Percentiles rank a stretch among this genome's conserved stretches.
phyloP scores from a whole-genome alignment of 2,329 filamentous ascomycete genomes.

The Fusarium nurragi region DNA sequence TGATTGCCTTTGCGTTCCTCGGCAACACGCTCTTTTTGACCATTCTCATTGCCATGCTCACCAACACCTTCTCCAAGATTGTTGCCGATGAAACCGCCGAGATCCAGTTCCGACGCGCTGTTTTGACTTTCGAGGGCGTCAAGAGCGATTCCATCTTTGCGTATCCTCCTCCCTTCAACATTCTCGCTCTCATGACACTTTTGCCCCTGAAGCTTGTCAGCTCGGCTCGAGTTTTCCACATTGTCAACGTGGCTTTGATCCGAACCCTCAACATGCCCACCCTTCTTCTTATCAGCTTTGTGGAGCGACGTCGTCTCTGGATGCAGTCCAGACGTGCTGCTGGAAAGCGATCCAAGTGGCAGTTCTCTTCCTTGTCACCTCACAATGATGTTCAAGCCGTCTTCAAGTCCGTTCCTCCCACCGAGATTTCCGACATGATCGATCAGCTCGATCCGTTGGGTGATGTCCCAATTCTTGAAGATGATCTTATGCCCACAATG shows the following conservation, averaged over 20 bases:
- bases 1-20: constrained; percentile 77
- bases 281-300: constrained; percentile 67
- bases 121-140: constrained; percentile 78
- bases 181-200: constrained; percentile 69
- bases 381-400: constrained; percentile 69
- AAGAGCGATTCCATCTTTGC: constrained; percentile 77
- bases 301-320: constrained; percentile 67
- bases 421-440: constrained; percentile 49
- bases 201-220: constrained; percentile 73
- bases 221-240: constrained; percentile 73
- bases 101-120: constrained; percentile 75
- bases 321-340: constrained; percentile 26
- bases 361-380: constrained; percentile 62
- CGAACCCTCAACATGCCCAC: constrained; percentile 71
- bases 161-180: constrained; percentile 76
- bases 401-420: constrained; percentile 67
- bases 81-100: constrained; percentile 75
- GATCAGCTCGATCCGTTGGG: constrained; percentile 49
- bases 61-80: constrained; percentile 76
- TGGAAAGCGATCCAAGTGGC: constrained; percentile 48
- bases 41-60: constrained; percentile 77
- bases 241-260: constrained; percentile 73
- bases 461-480: constrained; percentile 48
- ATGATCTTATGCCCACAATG: constrained; percentile 45
- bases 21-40: constrained; percentile 80